phyloP scores from a whole-genome alignment of 441 rosid genomes.

The Euphorbia schlechtendalii region DNA sequence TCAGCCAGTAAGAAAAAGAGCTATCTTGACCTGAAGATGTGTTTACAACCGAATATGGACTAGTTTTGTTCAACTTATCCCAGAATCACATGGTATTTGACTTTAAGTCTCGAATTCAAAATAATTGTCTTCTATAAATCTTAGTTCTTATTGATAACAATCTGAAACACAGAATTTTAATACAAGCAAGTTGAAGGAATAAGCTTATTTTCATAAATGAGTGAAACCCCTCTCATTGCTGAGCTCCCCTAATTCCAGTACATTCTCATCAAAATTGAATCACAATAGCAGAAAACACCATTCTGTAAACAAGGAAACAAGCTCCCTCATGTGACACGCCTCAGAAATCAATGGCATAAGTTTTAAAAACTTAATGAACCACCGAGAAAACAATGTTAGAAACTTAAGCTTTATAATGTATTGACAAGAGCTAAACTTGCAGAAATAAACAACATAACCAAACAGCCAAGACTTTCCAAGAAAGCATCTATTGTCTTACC shows the following conservation, averaged over 20 bases:
- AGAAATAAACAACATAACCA: background rate
- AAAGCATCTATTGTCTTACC: conserved; percentile 48
- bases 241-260: background rate
- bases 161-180: background rate
- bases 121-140: background rate
- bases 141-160: background rate
- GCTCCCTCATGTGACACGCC: background rate
- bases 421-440: background rate
- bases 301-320: background rate
- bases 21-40: background rate
- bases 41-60: background rate
- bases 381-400: background rate
- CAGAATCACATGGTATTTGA: background rate
- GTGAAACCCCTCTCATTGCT: background rate
- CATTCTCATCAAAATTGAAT: background rate
- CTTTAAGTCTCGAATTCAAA: background rate
- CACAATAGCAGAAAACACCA: background rate
- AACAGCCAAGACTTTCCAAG: background rate
- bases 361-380: background rate
- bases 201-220: background rate
- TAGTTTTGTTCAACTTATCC: background rate
- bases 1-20: background rate
- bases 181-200: conserved; percentile 4
- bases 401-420: background rate
- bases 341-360: background rate